Percentiles rank a stretch among this genome's conserved stretches.
Evolutionary conservation across 192 early-diverging fungal genomes (phyloP).

Genomic region (Nowakowskiella sp.): DNA sequence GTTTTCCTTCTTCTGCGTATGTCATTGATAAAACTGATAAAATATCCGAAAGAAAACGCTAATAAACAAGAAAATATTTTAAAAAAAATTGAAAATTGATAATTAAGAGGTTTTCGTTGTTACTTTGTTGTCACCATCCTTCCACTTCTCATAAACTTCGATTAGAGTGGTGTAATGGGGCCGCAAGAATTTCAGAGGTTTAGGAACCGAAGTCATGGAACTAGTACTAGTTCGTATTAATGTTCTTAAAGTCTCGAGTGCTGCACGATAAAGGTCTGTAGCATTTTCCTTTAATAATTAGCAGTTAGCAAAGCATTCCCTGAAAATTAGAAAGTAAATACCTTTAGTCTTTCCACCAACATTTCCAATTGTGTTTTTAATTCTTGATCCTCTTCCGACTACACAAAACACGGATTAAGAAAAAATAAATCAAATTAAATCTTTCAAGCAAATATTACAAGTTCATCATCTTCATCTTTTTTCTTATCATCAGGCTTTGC

Average conservation of each 20-base stretch:
- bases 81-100: constrained; percentile 3
- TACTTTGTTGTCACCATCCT: constrained; percentile 68
- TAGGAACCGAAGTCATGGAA: constrained; percentile 99
- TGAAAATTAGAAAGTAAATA: constrained; percentile 17
- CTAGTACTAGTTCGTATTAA: constrained; percentile 88
- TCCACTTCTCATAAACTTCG: constrained; percentile 67
- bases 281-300: constrained; percentile 51
- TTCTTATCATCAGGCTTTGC: no score
- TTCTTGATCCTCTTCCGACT: constrained; percentile 96
- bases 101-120: no score
- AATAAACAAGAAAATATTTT: constrained; percentile 5
- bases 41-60: constrained; percentile 85
- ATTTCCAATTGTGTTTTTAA: constrained; percentile 90
- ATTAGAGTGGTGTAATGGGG: constrained; percentile 69
- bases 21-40: constrained; percentile 96
- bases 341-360: constrained; percentile 88
- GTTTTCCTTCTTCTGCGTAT: constrained; percentile 77
- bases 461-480: no score
- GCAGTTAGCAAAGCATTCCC: neutral
- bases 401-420: neutral
- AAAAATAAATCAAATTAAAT: neutral
- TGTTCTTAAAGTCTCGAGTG: constrained; percentile 80
- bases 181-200: constrained; percentile 93
- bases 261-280: constrained; percentile 66
- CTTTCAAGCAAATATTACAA: neutral